Conservation (phyloP, 768 basidiomycete species). For the Tricholoma terreum region DNA sequence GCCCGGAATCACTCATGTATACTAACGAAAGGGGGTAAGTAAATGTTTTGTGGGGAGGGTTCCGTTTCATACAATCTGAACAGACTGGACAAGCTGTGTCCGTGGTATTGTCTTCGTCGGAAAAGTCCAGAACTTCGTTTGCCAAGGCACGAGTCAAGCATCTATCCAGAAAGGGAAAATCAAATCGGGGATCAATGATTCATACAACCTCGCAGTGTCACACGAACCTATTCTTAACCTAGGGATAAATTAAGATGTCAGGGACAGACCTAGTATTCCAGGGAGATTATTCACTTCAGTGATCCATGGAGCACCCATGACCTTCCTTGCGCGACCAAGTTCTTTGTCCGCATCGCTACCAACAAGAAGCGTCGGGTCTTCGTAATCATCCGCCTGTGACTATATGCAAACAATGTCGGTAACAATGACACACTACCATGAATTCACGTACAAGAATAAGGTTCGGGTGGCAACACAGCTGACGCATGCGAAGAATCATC, state of each 20-base stretch:
- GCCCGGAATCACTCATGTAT: conserved; percentile 47
- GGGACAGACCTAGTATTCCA: background rate
- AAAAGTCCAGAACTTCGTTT: conserved; percentile 40
- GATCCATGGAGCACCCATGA: conserved; percentile 41
- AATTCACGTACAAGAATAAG: conserved; percentile 54
- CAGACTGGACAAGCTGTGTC: conserved; percentile 62
- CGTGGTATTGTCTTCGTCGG: conserved; percentile 43
- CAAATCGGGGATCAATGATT: background rate
- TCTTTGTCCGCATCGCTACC: conserved; percentile 52
- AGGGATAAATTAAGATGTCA: background rate
- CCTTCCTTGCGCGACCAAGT: conserved; percentile 53
- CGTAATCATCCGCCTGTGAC: conserved; percentile 42
- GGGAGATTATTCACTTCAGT: conserved; percentile 25
- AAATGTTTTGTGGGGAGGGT: background rate
- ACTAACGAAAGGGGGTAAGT: conserved; percentile 26
- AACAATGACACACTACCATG: background rate
- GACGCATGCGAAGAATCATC: conserved; percentile 72
- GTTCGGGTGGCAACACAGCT: conserved; percentile 70
- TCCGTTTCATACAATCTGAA: conserved; percentile 44
- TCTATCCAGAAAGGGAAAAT: conserved; percentile 18
- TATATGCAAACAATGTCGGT: conserved; percentile 10
- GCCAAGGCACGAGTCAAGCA: conserved; percentile 49
- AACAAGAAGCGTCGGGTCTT: conserved; percentile 50
- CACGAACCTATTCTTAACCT: conserved; percentile 37
- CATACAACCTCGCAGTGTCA: background rate